A percentile compares a stretch with the other conserved stretches of the same genome.
These are phyloP conservation scores for Candida taoyuanica DNA, from an alignment of 805 yeast species.

Conservation along the genomic window DNA sequence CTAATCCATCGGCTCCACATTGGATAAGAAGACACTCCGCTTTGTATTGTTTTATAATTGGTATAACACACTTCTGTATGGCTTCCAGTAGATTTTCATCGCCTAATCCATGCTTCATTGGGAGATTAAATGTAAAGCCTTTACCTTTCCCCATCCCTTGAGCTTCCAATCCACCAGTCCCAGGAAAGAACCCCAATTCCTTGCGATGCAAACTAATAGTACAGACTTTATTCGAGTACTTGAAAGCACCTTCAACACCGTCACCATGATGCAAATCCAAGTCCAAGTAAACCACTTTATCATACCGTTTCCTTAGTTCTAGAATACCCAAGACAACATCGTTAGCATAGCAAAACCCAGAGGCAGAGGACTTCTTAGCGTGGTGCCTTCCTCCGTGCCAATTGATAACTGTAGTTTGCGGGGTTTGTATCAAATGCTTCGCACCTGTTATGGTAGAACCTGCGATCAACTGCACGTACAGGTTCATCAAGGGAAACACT, in stretches of 20 bases:
- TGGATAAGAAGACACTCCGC: conserved; percentile 60
- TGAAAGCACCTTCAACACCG: conserved; percentile 68
- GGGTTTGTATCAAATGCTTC: conserved; percentile 1
- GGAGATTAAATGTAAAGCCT: conserved; percentile 45
- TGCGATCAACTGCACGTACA: conserved; percentile 45
- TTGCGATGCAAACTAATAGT: conserved; percentile 61
- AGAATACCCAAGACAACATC: conserved; percentile 59
- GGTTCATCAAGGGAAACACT: conserved; percentile 46
- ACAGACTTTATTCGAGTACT: conserved; percentile 47
- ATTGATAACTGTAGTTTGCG: conserved; percentile 42
- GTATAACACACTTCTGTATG: conserved; percentile 38
- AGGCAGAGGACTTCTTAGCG: conserved; percentile 46
- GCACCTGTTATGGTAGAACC: conserved; percentile 57
- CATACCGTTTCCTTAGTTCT: conserved; percentile 41
- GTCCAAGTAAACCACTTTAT: conserved; percentile 56
- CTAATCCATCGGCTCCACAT: conserved; percentile 72
- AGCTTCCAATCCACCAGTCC: conserved; percentile 49
- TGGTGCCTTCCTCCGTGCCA: conserved; percentile 86
- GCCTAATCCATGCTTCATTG: conserved; percentile 50
- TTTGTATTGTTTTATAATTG: conserved; percentile 32
- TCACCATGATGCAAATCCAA: conserved; percentile 79
- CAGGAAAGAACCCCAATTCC: conserved; percentile 71
- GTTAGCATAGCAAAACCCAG: conserved; percentile 72
- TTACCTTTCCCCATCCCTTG: conserved; percentile 35
- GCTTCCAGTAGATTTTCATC: conserved; percentile 40